Conservation (phyloP, 306 rosid genomes). For the Psophocarpus tetragonolobus region DNA sequence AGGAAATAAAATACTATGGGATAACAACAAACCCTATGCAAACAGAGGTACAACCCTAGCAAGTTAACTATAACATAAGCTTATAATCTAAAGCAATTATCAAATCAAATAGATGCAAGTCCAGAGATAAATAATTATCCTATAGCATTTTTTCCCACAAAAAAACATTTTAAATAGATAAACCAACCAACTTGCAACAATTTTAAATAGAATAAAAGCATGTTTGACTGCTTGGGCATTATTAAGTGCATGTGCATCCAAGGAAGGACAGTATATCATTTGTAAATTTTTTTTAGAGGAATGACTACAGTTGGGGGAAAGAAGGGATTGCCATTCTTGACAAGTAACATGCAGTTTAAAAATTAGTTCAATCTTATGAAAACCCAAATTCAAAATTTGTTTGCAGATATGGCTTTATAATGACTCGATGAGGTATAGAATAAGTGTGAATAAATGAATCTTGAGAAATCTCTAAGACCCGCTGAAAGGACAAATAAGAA, state of each 20-base stretch:
- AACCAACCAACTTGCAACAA: neutral
- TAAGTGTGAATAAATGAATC: neutral
- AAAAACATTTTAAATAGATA: neutral
- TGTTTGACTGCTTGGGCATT: neutral
- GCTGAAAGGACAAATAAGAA: neutral
- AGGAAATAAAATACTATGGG: too few species aligned
- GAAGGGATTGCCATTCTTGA: too few species aligned
- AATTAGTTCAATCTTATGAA: too few species aligned
- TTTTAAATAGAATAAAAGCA: neutral
- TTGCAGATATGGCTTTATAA: too few species aligned
- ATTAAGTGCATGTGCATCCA: neutral
- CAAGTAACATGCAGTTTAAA: too few species aligned
- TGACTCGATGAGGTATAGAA: neutral
- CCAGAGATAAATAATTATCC: neutral
- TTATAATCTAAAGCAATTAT: neutral
- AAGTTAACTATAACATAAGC: neutral
- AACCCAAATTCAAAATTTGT: too few species aligned
- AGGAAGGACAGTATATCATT: neutral
- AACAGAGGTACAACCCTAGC: neutral
- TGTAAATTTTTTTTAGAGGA: neutral
- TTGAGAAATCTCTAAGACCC: neutral
- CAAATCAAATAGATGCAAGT: neutral
- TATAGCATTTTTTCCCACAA: neutral
- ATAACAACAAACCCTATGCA: too few species aligned
- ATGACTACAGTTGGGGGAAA: too few species aligned